These are phyloP conservation scores for Allium fistulosum DNA, from an alignment of 106 monocot genomes.

Conservation along the genomic window DNA sequence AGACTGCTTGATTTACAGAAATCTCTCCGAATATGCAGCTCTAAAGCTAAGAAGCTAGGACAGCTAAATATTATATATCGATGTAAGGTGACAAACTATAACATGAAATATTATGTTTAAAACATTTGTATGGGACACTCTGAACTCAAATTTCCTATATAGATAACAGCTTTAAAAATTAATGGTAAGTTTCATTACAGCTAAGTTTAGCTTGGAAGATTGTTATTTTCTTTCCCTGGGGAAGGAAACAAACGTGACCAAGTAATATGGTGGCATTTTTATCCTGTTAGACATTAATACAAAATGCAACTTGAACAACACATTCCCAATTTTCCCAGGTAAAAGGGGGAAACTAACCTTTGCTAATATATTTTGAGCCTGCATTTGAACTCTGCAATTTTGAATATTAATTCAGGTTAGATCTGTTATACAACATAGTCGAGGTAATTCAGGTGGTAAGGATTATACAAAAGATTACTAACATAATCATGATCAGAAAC, in stretches of 20 bases:
- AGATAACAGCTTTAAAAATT: not conserved
- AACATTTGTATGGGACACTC: too few species aligned
- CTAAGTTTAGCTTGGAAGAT: not conserved
- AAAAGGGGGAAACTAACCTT: not conserved
- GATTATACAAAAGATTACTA: not conserved
- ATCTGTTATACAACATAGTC: too few species aligned
- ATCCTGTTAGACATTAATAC: not conserved
- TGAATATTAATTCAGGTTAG: not conserved
- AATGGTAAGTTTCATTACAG: not conserved
- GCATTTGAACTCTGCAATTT: not conserved
- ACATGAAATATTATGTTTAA: too few species aligned
- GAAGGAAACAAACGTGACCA: not conserved
- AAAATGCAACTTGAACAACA: not conserved
- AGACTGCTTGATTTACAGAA: too few species aligned
- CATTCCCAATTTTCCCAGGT: too few species aligned
- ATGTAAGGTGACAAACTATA: too few species aligned
- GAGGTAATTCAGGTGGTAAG: too few species aligned
- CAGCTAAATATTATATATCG: too few species aligned
- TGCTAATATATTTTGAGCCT: conserved; percentile 1
- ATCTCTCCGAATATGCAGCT: too few species aligned
- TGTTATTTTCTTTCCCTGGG: not conserved
- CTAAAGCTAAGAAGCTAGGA: too few species aligned
- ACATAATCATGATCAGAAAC: not conserved
- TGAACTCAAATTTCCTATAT: too few species aligned
- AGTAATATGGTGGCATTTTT: not conserved